These are phyloP conservation scores for Pleurotus tuoliensis DNA, from an alignment of 768 basidiomycete species.

Conservation along the genomic window DNA sequence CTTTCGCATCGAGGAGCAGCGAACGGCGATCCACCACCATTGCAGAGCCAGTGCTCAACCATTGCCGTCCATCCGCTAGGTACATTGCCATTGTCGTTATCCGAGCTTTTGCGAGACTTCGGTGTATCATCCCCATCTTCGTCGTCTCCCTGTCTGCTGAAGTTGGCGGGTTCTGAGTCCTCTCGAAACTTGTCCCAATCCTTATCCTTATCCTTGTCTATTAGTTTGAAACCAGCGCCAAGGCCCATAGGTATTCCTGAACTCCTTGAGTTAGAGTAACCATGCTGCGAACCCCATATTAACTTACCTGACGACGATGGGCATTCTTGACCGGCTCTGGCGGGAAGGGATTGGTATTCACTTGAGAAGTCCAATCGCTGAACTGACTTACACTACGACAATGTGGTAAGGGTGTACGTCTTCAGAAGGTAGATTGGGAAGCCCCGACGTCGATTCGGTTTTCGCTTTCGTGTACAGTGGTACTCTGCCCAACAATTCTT, in stretches of 20 bases:
- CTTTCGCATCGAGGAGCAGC: slow-evolving; percentile 14
- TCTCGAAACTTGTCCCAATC: slow-evolving; percentile 39
- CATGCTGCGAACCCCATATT: not conserved
- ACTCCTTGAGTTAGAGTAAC: no score
- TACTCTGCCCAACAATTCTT: slow-evolving; percentile 66
- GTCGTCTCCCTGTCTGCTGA: slow-evolving; percentile 27
- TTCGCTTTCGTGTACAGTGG: slow-evolving; percentile 33
- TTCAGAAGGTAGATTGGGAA: slow-evolving; percentile 49
- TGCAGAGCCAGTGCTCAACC: slow-evolving; percentile 71
- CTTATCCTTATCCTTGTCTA: slow-evolving; percentile 43
- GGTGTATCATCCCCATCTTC: slow-evolving; percentile 32
- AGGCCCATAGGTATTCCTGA: slow-evolving; percentile 75
- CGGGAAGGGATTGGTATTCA: not conserved
- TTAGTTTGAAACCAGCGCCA: slow-evolving; percentile 73
- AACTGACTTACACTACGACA: slow-evolving; percentile 60
- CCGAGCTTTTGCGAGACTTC: slow-evolving; percentile 28
- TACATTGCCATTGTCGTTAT: slow-evolving; percentile 27
- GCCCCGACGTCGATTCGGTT: slow-evolving; percentile 18
- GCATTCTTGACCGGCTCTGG: slow-evolving; percentile 69
- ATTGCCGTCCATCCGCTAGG: slow-evolving; percentile 68
- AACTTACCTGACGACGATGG: slow-evolving; percentile 66
- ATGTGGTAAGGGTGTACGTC: slow-evolving; percentile 70
- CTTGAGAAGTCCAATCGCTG: no score
- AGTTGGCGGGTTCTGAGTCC: slow-evolving; percentile 16
- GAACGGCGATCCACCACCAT: slow-evolving; percentile 28